Percentiles rank a stretch among this genome's conserved stretches.
phyloP scores from a whole-genome alignment of 805 yeast species.

The Zygosaccharomyces gambellarensis region DNA sequence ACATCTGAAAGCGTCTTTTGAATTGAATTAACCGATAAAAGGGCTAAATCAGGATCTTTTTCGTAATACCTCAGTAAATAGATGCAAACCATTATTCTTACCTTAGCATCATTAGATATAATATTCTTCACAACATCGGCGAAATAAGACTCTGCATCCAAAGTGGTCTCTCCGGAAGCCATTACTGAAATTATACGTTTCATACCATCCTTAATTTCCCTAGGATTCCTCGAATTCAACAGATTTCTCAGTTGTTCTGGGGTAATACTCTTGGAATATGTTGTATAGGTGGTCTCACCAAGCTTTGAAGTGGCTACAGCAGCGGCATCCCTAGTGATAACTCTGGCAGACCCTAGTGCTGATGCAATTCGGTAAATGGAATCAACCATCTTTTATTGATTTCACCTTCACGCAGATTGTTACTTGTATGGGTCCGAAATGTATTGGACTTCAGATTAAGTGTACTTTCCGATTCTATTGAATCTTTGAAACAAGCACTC shows the following conservation, averaged over 20 bases:
- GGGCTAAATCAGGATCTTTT: conserved; percentile 80
- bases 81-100: conserved; percentile 70
- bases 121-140: conserved; percentile 89
- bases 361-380: conserved; percentile 60
- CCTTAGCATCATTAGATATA: conserved; percentile 57
- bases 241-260: conserved; percentile 61
- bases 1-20: conserved; percentile 76
- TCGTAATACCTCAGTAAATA: conserved; percentile 76
- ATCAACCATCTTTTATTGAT: conserved; percentile 41
- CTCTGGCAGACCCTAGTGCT: conserved; percentile 74
- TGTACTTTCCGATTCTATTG: not conserved
- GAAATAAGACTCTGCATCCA: conserved; percentile 48
- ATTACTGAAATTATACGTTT: conserved; percentile 47
- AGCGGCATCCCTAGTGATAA: conserved; percentile 77
- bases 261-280: conserved; percentile 40
- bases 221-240: conserved; percentile 62
- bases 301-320: conserved; percentile 66
- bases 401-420: not conserved
- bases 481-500: not conserved
- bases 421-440: not conserved
- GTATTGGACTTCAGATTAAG: not conserved
- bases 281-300: conserved; percentile 54
- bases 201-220: conserved; percentile 59
- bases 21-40: conserved; percentile 83
- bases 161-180: conserved; percentile 37